Evolutionary conservation across 2,329 filamentous ascomycete genomes (phyloP), one percentile per base, ranked within the genome.

Genomic region (Microdochium nivale): DNA sequence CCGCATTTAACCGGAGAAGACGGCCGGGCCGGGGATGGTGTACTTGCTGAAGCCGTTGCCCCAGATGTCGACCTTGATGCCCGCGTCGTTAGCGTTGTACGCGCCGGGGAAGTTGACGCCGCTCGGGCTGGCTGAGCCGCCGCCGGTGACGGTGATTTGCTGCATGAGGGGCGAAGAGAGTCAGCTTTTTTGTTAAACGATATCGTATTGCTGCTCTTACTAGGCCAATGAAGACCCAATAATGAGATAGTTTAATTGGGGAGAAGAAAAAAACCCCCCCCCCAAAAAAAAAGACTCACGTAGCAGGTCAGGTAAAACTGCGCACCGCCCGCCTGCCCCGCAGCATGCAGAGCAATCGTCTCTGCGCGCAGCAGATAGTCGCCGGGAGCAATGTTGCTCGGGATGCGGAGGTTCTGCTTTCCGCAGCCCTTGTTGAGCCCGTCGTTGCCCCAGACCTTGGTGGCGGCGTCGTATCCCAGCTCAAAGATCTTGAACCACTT

Each of bases 401-500:
- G 71, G 54, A 73, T 66, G 25, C 56, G 67, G 53, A 72, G 61
- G 30, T 61, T 64, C 49, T 64, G 58, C 52, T 68, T 69, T 14
- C 69, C 58, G 53, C 56, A 59, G 50, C 47, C 33, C 54, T 54
- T 52, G 52, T 60, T 59, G 49, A 59, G 33, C 7, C 52, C 3
- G 51, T 59, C 58, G 50, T 65, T 67, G 30, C 61, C 66, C 66
- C 67, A 69, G 51, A 66, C 69, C 44, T 58, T 53, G 21, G 57
- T 59, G 27, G 59, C 47, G 16, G 59, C 19, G 52, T 60, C 55
- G 54, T 66, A 68, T 10, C 71, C 69, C 56, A 70, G 64, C 56
- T 73, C 66, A 60, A 69, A 76, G 57, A 79, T 67, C 66, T 80
- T 80, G 68, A 79, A 78, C 74, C 74, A 79, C 3, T 65, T 64